Base-by-base conservation (phyloP, 495 filamentous ascomycete species). In the Daldinia vernicosa region DNA sequence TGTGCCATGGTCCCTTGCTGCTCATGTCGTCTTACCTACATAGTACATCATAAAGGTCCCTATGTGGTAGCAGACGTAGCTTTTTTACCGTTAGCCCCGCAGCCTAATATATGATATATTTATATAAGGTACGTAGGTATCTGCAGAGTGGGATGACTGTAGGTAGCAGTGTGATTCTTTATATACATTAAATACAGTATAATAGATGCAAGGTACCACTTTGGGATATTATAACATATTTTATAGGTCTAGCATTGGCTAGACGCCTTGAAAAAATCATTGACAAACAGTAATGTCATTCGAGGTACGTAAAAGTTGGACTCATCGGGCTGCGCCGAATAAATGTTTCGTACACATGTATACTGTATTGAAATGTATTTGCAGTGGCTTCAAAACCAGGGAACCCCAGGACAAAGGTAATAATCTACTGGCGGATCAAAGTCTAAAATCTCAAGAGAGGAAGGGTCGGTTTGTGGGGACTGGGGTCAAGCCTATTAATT, bases 401-500 rank as follows among this genome's bases (percentile, higher is more conserved):
- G 9, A 47, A 47, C 2, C 19, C 43, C 22, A 53, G 17, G 26
- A 11, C 24, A 55, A 53, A 12, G 26, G 6, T n/a, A 55, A 35
- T 33, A 65, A 28, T 62, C 30, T 51, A 43, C 60, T 55, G 17
- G 54, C 15, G 11, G 55, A 43, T 43, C 30, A 17, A 14, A 27
- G 47, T 56, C 22, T 35, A 17, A 50, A 52, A 35, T 40, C 30
- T 26, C 8, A 63, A 39, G 33, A 47, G 35, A 54, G 35, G 24
- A 54, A 37, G 39, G 61, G 47, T 22, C 5, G 6, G 51, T 66
- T 64, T 67, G 71, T 45, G 71, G 71, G 51, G 67, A 66, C 67
- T 47, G 71, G 71, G 71, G 71, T 74, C 59, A 67, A 43, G 67
- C 67, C 37, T 14, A 61, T 35, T 66, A 62, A 73, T 73, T 73